Base-by-base conservation (phyloP, 2,329 filamentous ascomycete genomes). In the Fusarium papillatum region DNA sequence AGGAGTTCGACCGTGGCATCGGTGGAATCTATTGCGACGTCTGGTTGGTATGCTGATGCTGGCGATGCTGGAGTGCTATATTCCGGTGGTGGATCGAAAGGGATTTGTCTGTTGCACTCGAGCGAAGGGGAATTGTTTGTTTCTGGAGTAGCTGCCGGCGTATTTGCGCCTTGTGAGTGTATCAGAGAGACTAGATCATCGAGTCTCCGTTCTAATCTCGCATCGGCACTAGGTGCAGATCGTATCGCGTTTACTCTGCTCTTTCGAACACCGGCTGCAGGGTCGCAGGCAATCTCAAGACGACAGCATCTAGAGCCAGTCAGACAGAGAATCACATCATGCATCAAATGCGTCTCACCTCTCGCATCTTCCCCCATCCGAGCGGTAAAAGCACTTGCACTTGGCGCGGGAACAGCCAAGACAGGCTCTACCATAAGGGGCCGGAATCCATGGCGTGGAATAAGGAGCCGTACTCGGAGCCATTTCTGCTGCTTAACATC, bases 391-490 rank as follows among this genome's bases (percentile, higher is more conserved):
- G 72, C 86, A 87, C 79, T 86, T 86, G 79, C 86, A 86, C 68
- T 87, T 87, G 39, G 86, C 85, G 59, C 83, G 84, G 59, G 83
- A 82, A 73, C 86, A 87, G 66, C 83, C 85, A 53, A 80, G 74
- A 64, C 86, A 87, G 10, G 86, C 83, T 39, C 84, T 82, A 31
- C 86, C 85, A 69, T 87, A 85, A 13, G 84, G 83, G 4, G 84
- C 84, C 1, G 84, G 75, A 26, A 57, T 68, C 50, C 66, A 68
- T 22, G 67, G 46, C 7, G 50, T 64, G 2, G 57, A 63, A n/a
- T 41, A 7, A 16, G 17, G 64, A 34, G 31, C n/a, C 5, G 22
- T 19, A 29, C 24, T 29, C 46, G 63, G 63, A 1, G 63, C 53
- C 68, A 70, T 70, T 22, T 34, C 34, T 34, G 14, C 5, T 36